Conservation (phyloP, 148 eudicot species). For the Chenopodium quinoa region DNA sequence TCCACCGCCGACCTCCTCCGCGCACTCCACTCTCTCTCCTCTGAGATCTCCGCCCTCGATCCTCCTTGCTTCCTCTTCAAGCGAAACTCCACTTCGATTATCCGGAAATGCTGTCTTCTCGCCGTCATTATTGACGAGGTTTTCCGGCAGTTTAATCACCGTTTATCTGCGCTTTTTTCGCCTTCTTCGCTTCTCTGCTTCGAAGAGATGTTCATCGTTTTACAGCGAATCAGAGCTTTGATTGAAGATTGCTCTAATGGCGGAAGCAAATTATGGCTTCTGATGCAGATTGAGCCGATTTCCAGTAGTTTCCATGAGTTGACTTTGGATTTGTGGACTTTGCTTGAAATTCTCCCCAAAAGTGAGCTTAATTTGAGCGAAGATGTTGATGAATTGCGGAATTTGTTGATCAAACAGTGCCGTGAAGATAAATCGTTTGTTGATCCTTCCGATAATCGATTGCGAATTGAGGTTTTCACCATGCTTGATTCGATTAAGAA, state of each 20-base stretch:
- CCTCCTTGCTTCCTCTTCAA: slow-evolving; percentile 43
- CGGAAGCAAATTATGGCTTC: slow-evolving; percentile 76
- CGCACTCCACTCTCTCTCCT: slow-evolving; percentile 43
- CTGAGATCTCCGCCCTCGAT: slow-evolving; percentile 36
- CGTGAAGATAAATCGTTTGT: slow-evolving; percentile 25
- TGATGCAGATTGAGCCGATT: slow-evolving; percentile 49
- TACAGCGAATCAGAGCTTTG: slow-evolving; percentile 56
- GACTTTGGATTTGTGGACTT: slow-evolving; percentile 57
- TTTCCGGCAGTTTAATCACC: slow-evolving; percentile 17
- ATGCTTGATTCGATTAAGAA: slow-evolving; percentile 54
- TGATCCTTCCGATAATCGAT: slow-evolving; percentile 40
- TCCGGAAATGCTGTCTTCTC: slow-evolving; percentile 49
- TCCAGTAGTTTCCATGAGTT: slow-evolving; percentile 56
- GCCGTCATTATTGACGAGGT: slow-evolving; percentile 58
- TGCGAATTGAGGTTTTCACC: slow-evolving; percentile 42
- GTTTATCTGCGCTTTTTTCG: background rate
- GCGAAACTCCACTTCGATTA: slow-evolving; percentile 40
- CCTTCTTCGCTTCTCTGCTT: slow-evolving; percentile 55
- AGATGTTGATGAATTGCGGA: slow-evolving; percentile 60
- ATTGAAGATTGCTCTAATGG: slow-evolving; percentile 63
- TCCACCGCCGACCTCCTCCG: slow-evolving; percentile 40
- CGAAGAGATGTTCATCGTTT: slow-evolving; percentile 68
- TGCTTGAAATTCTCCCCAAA: slow-evolving; percentile 66
- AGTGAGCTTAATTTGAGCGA: slow-evolving; percentile 55
- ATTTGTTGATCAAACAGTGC: slow-evolving; percentile 60